Base-by-base conservation (phyloP, 345 rosid species). In the Euphorbia pulcherrima region DNA sequence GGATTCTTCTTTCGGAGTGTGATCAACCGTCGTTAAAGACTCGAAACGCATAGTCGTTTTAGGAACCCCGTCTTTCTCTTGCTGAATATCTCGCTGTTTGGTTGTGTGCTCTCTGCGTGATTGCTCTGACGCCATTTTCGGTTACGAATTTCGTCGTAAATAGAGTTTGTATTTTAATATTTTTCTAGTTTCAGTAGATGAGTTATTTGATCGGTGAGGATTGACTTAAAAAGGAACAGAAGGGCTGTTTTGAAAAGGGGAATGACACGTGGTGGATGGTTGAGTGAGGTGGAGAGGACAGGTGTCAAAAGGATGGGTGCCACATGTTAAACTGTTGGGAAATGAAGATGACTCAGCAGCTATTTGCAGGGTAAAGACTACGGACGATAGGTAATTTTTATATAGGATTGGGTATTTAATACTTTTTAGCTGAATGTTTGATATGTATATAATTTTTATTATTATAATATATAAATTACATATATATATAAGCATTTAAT, bases 51-150 rank as follows among this genome's bases (percentile, higher is more conserved):
- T 75, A 6, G 88, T 73, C 80, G 88, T 84, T 70, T 83, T 85
- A 0, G 92, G 93, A 24, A 81, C 93, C 70, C 60, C 78, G 9
- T 85, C 90, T 68, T 79, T 81, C 88, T 83, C 92, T 24, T 76
- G 77, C 9, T 55, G 51, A 71, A 70, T 70, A 50, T 85, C 91
- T 46, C 74, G 68, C 66, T 83, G 89, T 3, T 6, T 56, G 40
- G 80, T 80, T 5, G 69, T 69, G 74, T 79, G 82, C 14, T 84
- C 88, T 70, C 80, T 80, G 35, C 81, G 72, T 18, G 74, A 65
- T 74, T 93, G 90, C 71, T 85, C 79, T 0, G 94, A 91, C 44
- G 95, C 80, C 99, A 89, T 89, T 65, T 60, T 35, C 12, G 4
- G 7, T 33, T 50, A 0, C 6, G 5, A 1, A 50, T 10, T n/a